Conservation (phyloP, 2,329 filamentous ascomycete species). For the Diaporthe ilicicola region DNA sequence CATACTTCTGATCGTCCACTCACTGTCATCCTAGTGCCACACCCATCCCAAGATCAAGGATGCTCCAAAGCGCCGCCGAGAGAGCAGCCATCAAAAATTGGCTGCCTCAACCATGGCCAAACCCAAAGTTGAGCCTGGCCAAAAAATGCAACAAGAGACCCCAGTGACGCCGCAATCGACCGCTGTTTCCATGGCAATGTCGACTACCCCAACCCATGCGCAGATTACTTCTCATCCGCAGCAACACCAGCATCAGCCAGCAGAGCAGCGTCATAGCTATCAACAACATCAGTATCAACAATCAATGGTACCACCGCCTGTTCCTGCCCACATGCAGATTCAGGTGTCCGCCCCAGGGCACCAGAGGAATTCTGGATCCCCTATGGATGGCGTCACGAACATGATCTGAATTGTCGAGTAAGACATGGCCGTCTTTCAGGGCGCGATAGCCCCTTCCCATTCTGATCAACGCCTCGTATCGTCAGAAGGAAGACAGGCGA, state of each 20-base stretch:
- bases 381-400: constrained; percentile 51
- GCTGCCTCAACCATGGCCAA: constrained; percentile 55
- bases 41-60: constrained; percentile 78
- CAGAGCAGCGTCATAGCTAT: constrained; percentile 31
- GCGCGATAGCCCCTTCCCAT: background rate
- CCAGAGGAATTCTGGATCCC: constrained; percentile 44
- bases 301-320: constrained; percentile 32
- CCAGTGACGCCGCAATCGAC: constrained; percentile 56
- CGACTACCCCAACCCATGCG: constrained; percentile 49
- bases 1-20: constrained; percentile 28
- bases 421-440: background rate
- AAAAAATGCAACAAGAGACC: constrained; percentile 37
- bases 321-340: constrained; percentile 36
- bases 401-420: constrained; percentile 53
- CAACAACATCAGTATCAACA: constrained; percentile 33
- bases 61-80: constrained; percentile 72
- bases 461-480: background rate
- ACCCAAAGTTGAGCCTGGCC: constrained; percentile 55
- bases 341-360: constrained; percentile 40
- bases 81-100: constrained; percentile 62
- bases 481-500: constrained; percentile 8
- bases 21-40: constrained; percentile 62
- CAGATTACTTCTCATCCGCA: constrained; percentile 35
- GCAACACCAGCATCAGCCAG: constrained; percentile 35
- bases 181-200: constrained; percentile 43